Percentiles rank a stretch among this genome's conserved stretches.
Evolutionary conservation across 345 rosid genomes (phyloP).

Genomic region (Kandelia obovata): DNA sequence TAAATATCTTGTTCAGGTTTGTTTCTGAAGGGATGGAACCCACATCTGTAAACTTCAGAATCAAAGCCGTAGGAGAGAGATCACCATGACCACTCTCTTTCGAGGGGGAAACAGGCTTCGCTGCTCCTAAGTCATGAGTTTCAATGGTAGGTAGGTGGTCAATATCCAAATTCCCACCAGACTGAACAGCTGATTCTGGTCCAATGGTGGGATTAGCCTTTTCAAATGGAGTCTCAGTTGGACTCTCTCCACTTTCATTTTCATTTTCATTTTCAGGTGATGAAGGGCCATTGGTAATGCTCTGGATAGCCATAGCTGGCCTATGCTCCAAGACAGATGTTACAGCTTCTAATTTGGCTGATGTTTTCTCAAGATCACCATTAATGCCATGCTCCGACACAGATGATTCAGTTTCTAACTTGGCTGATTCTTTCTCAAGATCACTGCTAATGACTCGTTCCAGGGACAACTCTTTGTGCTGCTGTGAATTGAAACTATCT

Average conservation of each 20-base stretch:
- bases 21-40: conserved; percentile 43
- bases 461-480: conserved; percentile 11
- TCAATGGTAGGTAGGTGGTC: conserved; percentile 23
- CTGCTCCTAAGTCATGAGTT: conserved; percentile 23
- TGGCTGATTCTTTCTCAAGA: conserved; percentile 26
- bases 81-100: conserved; percentile 26
- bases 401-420: conserved; percentile 18
- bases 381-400: conserved; percentile 24
- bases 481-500: conserved; percentile 20
- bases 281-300: conserved; percentile 27
- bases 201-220: conserved; percentile 14
- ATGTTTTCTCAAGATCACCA: conserved; percentile 28
- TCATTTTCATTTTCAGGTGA: conserved; percentile 21
- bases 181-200: conserved; percentile 20
- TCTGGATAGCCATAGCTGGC: conserved; percentile 19
- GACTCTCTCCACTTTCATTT: conserved; percentile 26
- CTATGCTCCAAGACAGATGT: conserved; percentile 22
- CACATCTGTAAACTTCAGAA: conserved; percentile 46
- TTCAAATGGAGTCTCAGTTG: conserved; percentile 15
- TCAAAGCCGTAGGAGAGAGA: conserved; percentile 41
- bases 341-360: conserved; percentile 14
- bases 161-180: conserved; percentile 14
- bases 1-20: conserved; percentile 50
- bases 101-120: conserved; percentile 10
- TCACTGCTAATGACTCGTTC: conserved; percentile 22